Evolutionary conservation across 345 rosid species (phyloP).

Genomic region (Odontarrhena argentea): DNA sequence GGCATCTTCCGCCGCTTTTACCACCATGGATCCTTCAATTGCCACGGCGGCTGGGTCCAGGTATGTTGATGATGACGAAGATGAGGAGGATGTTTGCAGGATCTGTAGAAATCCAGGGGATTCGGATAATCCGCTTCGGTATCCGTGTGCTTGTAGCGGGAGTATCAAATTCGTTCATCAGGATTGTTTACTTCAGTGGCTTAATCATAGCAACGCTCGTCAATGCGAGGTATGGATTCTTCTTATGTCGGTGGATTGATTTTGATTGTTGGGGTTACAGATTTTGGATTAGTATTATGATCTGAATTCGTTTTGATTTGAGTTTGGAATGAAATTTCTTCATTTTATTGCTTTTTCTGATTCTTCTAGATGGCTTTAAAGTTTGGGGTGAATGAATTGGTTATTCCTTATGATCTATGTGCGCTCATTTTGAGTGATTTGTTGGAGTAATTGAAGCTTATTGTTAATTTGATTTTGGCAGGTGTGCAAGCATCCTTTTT

Average conservation of each 20-base stretch:
- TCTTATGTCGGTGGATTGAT: neutral
- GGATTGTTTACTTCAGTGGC: slow-evolving; percentile 99
- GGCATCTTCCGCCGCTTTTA: slow-evolving; percentile 34
- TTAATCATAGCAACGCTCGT: slow-evolving; percentile 97
- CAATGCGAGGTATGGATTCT: slow-evolving; percentile 84
- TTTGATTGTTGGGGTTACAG: neutral
- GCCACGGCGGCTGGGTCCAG: slow-evolving; percentile 30
- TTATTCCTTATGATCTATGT: neutral
- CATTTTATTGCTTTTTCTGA: slow-evolving; percentile 1
- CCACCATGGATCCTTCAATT: slow-evolving; percentile 31
- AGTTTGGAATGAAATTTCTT: neutral
- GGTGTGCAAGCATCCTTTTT: slow-evolving; percentile 97
- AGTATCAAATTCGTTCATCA: slow-evolving; percentile 98
- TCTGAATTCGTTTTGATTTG: slow-evolving; percentile 15
- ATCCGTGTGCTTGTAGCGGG: slow-evolving; percentile 98
- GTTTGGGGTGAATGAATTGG: slow-evolving; percentile 3
- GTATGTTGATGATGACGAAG: slow-evolving; percentile 73
- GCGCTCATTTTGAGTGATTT: slow-evolving; percentile 3
- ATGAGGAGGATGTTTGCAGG: slow-evolving; percentile 97
- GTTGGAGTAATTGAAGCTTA: neutral
- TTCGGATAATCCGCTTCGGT: slow-evolving; percentile 80
- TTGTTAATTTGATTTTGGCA: slow-evolving; percentile 37
- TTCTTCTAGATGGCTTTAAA: slow-evolving; percentile 5
- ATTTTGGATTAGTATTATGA: slow-evolving; percentile 14
- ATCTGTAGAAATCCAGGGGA: slow-evolving; percentile 99